Evolutionary conservation across 2,329 filamentous ascomycete genomes (phyloP), one percentile per base, ranked within the genome.

Genomic region (Colletotrichum filicis): DNA sequence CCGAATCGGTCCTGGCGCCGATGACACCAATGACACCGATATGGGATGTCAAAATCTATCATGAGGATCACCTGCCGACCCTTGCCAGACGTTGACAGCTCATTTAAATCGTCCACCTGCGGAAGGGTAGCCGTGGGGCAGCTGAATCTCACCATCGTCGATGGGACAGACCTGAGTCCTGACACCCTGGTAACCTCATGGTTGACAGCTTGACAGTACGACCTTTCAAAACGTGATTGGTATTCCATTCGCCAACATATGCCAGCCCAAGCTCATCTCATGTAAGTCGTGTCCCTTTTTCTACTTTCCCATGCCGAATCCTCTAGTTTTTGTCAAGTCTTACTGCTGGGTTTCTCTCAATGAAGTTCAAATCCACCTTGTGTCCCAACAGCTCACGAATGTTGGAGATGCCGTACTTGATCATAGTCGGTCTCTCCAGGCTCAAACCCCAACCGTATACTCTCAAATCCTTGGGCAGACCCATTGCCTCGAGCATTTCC

Each of bases 401-500:
- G 83, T 98, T 98, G 79, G 91, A 94, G 74, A 95, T 94, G 79
- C 89, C 91, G 82, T 93, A 97, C 89, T 97, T 97, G 86, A 98
- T 98, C 97, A 98, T 99, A 12, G 97, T 98, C 71, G 97, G 97
- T 78, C 97, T 87, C 88, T 99, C 97, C 80, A 99, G 84, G 82
- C 92, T 94, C 80, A 99, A 85, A 49, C 97, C 97, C 70, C 64
- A 98, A 42, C 97, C 97, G 81, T 98, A 98, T 11, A 98, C 95
- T 75, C 94, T 88, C 91, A 98, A 91, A 79, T 98, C 94, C 84
- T 92, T 95, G 28, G 95, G 95, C 79, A 98, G 84, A 42, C 96
- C 96, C 95, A 98, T 98, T 5, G 95, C 88, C 84, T 98, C 93
- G 79, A 98, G 84, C 96, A 98, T 98, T 85, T 99, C 97, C 1